Percentiles rank a stretch among this genome's conserved stretches.
Conservation (phyloP, 768 basidiomycete genomes). For the Strobilomyces echinocephalus region DNA sequence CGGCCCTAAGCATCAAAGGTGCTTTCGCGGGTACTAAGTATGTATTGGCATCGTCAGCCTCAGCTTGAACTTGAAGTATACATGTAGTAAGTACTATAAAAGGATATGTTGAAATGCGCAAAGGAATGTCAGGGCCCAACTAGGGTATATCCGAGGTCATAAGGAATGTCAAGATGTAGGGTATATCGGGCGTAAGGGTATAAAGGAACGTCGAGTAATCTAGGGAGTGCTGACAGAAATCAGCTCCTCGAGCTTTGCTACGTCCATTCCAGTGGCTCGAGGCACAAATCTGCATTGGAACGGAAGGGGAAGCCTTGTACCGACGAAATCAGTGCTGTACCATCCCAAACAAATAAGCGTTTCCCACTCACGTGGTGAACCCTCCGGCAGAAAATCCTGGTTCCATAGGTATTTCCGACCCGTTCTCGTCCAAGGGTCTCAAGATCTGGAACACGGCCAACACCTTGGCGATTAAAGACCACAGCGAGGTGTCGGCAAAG, state of each 20-base stretch:
- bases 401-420: conserved; percentile 15
- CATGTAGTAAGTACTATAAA: no score
- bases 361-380: conserved; percentile 5
- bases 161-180: no score
- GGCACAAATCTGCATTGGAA: conserved; percentile 6
- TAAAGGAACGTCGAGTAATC: no score
- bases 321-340: background rate
- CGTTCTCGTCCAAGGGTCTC: background rate
- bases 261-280: background rate
- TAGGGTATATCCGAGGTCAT: no score
- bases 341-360: background rate
- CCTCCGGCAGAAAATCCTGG: conserved; percentile 10
- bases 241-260: background rate
- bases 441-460: conserved; percentile 4
- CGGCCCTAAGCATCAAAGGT: no score
- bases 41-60: no score
- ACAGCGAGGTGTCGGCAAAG: conserved; percentile 18
- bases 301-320: conserved; percentile 1
- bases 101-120: no score
- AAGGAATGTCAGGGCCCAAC: no score
- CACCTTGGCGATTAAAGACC: conserved; percentile 12
- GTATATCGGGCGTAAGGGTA: no score
- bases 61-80: no score
- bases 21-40: no score
- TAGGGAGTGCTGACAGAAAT: background rate